Base-by-base conservation (phyloP, 192 early-diverging fungal genomes). In the Dissophora globulifera region DNA sequence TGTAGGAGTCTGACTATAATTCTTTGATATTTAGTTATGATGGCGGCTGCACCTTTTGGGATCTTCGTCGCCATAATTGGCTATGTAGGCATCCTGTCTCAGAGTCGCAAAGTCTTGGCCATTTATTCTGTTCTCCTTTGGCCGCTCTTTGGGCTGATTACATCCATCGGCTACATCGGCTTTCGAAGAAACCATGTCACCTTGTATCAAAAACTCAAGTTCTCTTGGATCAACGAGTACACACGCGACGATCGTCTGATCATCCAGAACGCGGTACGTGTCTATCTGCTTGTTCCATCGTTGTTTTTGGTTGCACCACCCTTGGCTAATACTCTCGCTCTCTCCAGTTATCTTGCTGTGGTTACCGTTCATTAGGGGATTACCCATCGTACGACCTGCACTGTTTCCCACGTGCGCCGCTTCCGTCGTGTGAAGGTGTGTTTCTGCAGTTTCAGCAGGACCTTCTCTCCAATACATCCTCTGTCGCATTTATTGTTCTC, bases 311-410 rank as follows among this genome's bases (percentile, higher is more conserved):
- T n/a, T n/a, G n/a, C 35, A 9, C 13, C 35, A 38, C 13, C 7
- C 22, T 23, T 51, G 9, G 13, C 38, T 41, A 31, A 58, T 27
- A 16, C 32, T 35, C 11, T 20, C 38, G 15, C 17, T 25, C 25
- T 11, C 32, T 17, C 9, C 47, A 85, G 80, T 40, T 85, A 1
- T 79, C 80, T 22, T 85, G 84, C 23, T 85, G 84, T 67, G 84
- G 84, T 0, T 82, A 79, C 67, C 75, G 82, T 41, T 59, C 69
- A 15, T 59, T 79, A 25, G 52, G 76, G 12, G 84, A 85, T 50
- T 82, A 76, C n/a, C 81, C 79, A 17, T 82, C 82, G 35, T 61
- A 76, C 29, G 82, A 82, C 17, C 65, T 83, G 15, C 82, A 81
- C 33, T 85, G 84, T 33, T 85, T 82, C 47, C 84, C 84, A 17